phyloP scores from a whole-genome alignment of 805 yeast genomes.

The Ascoidea rubescens region DNA sequence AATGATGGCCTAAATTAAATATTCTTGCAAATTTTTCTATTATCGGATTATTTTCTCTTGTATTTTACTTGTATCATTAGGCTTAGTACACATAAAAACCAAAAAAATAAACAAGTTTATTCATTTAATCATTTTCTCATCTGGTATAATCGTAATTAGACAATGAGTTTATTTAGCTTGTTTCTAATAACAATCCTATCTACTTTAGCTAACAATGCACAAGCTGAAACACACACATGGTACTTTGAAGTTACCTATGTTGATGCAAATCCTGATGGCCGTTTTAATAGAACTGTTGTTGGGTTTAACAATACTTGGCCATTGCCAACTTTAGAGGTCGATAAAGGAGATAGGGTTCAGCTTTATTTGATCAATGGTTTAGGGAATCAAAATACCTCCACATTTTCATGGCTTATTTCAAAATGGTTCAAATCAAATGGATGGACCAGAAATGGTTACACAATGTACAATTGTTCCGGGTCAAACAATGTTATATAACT shows the following conservation, averaged over 20 bases:
- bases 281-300: slow-evolving; percentile 24
- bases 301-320: slow-evolving; percentile 49
- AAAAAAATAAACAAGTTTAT: too few relatives aligned
- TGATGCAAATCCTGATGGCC: slow-evolving; percentile 25
- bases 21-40: too few relatives aligned
- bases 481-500: slow-evolving; percentile 65
- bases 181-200: too few relatives aligned
- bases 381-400: slow-evolving; percentile 48
- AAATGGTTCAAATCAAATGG: slow-evolving; percentile 62
- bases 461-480: slow-evolving; percentile 92
- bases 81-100: too few relatives aligned
- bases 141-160: too few relatives aligned
- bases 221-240: slow-evolving; percentile 9
- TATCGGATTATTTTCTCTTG: too few relatives aligned
- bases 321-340: slow-evolving; percentile 70
- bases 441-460: slow-evolving; percentile 78
- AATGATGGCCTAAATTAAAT: too few relatives aligned
- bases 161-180: too few relatives aligned
- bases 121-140: too few relatives aligned
- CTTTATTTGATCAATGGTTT: slow-evolving; percentile 69
- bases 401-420: slow-evolving; percentile 92
- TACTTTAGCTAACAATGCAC: slow-evolving; percentile 1
- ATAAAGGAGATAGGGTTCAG: slow-evolving; percentile 66
- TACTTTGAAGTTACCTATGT: slow-evolving; percentile 8
- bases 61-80: too few relatives aligned